Evolutionary conservation across 176 grass and related monocot genomes (phyloP).

Genomic region (Aechmea fasciata): DNA sequence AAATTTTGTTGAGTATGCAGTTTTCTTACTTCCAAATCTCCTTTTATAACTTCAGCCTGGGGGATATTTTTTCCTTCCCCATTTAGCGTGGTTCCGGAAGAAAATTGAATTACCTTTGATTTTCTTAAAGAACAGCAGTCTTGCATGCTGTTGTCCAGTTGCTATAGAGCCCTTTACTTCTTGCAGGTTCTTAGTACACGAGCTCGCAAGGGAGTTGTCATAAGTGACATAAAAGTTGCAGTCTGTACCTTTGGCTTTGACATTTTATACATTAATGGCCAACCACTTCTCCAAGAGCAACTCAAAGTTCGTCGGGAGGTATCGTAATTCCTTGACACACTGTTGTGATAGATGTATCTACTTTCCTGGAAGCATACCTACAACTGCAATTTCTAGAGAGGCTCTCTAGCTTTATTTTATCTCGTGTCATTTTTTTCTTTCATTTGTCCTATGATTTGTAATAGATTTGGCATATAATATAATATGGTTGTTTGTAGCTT

Average conservation of each 20-base stretch:
- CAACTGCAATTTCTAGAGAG: too few species aligned
- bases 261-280: slow-evolving; percentile 82
- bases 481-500: too few species aligned
- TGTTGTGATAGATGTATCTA: background rate
- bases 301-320: slow-evolving; percentile 95
- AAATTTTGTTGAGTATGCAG: background rate
- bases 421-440: too few species aligned
- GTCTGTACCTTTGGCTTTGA: slow-evolving; percentile 97
- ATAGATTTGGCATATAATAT: too few species aligned
- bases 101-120: background rate
- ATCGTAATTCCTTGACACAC: slow-evolving; percentile 9
- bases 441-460: too few species aligned
- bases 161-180: slow-evolving; percentile 24
- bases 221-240: slow-evolving; percentile 96
- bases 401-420: too few species aligned
- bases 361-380: background rate
- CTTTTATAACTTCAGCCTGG: background rate
- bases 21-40: slow-evolving; percentile 17
- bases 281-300: slow-evolving; percentile 85
- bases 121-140: background rate
- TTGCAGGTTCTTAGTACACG: slow-evolving; percentile 87
- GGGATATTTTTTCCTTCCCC: background rate
- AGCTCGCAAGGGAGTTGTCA: slow-evolving; percentile 83
- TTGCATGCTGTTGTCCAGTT: background rate
- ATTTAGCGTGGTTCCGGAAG: background rate